A percentile compares a stretch with the other conserved stretches of the same genome.
phyloP scores from a whole-genome alignment of 345 rosid genomes.

The Sisymbrium irio region DNA sequence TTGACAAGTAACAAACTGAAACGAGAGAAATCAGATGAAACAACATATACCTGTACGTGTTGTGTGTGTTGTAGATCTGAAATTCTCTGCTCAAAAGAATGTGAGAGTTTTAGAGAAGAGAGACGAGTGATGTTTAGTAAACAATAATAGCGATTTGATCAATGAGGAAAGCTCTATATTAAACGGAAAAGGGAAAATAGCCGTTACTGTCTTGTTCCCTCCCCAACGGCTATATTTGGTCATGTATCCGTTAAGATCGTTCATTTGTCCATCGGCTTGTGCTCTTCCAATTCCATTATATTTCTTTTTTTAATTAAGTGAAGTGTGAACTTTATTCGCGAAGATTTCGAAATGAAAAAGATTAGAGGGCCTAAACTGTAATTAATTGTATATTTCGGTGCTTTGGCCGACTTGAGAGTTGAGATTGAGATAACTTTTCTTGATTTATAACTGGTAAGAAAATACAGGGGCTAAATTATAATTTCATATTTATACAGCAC shows the following conservation, averaged over 20 bases:
- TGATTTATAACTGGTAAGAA: neutral
- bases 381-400: neutral
- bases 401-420: neutral
- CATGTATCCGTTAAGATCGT: constrained; percentile 14
- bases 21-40: no score
- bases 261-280: neutral
- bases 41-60: neutral
- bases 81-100: neutral
- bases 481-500: neutral
- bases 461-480: neutral
- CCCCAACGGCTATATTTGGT: constrained; percentile 33
- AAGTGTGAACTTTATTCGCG: neutral
- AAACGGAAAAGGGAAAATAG: neutral
- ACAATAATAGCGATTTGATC: neutral
- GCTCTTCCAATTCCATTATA: neutral
- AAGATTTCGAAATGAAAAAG: neutral
- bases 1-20: no score
- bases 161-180: neutral
- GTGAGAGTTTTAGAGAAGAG: constrained; percentile 8
- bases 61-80: neutral
- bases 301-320: neutral
- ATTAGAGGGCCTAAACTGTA: neutral
- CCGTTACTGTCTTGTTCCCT: constrained; percentile 19
- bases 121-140: neutral
- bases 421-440: neutral